Evolutionary conservation across 83 land plant species (phyloP).

Genomic region (Thuja plicata): DNA sequence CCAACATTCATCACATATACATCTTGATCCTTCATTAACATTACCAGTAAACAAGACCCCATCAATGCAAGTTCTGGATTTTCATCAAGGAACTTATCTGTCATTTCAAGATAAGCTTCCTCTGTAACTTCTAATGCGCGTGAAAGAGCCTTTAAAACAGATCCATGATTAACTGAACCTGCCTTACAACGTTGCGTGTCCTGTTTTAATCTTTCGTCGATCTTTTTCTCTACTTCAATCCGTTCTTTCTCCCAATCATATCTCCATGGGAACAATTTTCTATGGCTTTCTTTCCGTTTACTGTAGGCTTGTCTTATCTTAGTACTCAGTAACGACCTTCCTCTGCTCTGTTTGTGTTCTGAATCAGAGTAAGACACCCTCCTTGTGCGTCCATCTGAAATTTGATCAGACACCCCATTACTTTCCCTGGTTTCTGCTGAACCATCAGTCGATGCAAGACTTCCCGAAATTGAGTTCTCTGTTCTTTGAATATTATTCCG

Average conservation of each 20-base stretch:
- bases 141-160: conserved; percentile 74
- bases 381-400: conserved; percentile 4
- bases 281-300: conserved; percentile 43
- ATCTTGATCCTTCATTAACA: conserved; percentile 93
- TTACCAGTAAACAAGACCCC: conserved; percentile 94
- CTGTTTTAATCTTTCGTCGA: conserved; percentile 22
- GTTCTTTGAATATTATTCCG: neutral
- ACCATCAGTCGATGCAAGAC: neutral
- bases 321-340: conserved; percentile 34
- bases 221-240: conserved; percentile 27
- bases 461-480: neutral
- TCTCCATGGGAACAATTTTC: conserved; percentile 46
- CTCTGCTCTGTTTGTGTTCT: conserved; percentile 25
- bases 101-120: conserved; percentile 83
- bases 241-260: conserved; percentile 48
- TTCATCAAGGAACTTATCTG: conserved; percentile 67
- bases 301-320: conserved; percentile 43
- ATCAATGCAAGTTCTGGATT: conserved; percentile 93
- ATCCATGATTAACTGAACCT: conserved; percentile 66
- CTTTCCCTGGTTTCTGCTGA: conserved; percentile 7
- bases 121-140: conserved; percentile 79
- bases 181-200: conserved; percentile 32
- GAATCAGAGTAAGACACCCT: conserved; percentile 20
- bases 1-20: conserved; percentile 99
- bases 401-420: conserved; percentile 6